Base-by-base conservation (phyloP, 2,329 filamentous ascomycete species). In the Elsinoe australis region DNA sequence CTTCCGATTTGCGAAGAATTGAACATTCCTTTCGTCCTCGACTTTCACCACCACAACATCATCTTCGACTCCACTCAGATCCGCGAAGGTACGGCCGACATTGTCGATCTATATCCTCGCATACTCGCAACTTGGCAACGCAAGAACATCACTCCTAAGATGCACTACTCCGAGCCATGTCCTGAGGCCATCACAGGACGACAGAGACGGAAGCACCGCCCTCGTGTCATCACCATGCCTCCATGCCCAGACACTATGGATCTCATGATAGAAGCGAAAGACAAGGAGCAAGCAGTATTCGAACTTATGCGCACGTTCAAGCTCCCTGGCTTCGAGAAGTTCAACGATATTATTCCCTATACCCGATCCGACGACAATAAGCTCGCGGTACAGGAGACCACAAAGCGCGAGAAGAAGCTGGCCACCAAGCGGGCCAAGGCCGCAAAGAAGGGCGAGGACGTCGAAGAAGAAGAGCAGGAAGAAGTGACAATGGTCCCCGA, bases 261-360 rank as follows among this genome's bases (percentile, higher is more conserved):
- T 60, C 72, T 96, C n/a, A 96, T 96, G 90, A 95, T 96, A 52
- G 90, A 96, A 68, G 90, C 90, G 39, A 96, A 96, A 64, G 90
- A 95, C 61, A 96, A 96, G 66, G 90, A 96, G 63, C 90, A 96
- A 64, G 88, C 90, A 0, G 87, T 95, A 0, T 94, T 96, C 58
- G 87, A 94, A 54, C 73, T 96, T 14, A 95, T 95, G 88, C 77
- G 84, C 17, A 88, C 74, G 0, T 94, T 88, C 64, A 88, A 83
- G 58, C 72, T 96, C 0, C 86, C 88, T 0, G 88, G 88, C 0
- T 85, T 81, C 67, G 74, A 92, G 15, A 75, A 67, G 0, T 80
- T 94, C 61, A 84, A 83, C 55, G 80, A 94, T 48, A 71, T 96
- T 1, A 71, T 90, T 2, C 88, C 89, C 0, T 76, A 89, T 60